Evolutionary conservation across 75 land plant species (phyloP), one percentile per base, ranked within the genome.

Genomic region (Gnetum montanum): DNA sequence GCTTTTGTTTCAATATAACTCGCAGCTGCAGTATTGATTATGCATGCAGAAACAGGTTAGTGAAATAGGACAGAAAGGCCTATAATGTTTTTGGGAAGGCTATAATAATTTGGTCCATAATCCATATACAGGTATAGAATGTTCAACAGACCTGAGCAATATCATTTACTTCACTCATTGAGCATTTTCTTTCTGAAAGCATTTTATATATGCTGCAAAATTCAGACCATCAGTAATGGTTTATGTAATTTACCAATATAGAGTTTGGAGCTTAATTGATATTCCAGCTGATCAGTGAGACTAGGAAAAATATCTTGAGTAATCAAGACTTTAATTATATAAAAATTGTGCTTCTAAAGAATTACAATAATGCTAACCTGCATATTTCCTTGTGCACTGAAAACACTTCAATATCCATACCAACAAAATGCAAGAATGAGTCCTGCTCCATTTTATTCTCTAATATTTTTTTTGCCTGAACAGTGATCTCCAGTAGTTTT

Each of bases 351-450:
- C n/a, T n/a, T n/a, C n/a, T n/a, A n/a, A n/a, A n/a, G n/a, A n/a
- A n/a, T n/a, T n/a, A 22, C 49, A 15, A 19, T 3, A 19, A 4
- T 3, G 8, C 33, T 27, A 20, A 88, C 97, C 93, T 92, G 64
- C 88, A 92, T 18, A 86, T 83, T 57, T 92, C 97, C 74, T 82
- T 92, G 41, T 77, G 88, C 37, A 74, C 77, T 41, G 94, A 45
- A 12, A 58, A 70, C 24, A 88, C 82, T 61, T 88, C 88, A 33
- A 83, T 80, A 56, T 79, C 75, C 43, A 75, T 56, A 0, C 82
- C 72, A 81, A 84, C 70, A 43, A 89, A 79, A 18, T 74, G 70
- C 25, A 92, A 60, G 62, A 84, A 92, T 48, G 79, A 86, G 57
- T 92, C 97, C 52, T 71, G 72, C 57, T 70, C 66, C 65, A 88